A percentile compares a stretch with the other conserved stretches of the same genome.
Conservation (phyloP, 208 protist species). For the Wallacemonas collosoma region DNA sequence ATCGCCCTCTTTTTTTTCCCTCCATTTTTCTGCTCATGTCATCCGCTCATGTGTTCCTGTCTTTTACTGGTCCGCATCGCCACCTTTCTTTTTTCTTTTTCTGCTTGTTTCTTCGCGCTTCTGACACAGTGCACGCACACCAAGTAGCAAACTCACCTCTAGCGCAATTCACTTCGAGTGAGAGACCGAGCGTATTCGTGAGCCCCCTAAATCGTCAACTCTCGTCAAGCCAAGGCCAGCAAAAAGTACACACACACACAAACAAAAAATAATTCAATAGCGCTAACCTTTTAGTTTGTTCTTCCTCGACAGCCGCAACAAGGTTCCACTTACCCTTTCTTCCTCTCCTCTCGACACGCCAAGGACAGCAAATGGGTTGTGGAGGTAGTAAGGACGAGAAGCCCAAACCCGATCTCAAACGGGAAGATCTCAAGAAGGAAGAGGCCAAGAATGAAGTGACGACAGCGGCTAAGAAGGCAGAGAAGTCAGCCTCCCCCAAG, state of each 20-base stretch:
- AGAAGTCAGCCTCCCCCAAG: slow-evolving; percentile 18
- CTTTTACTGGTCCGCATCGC: too few species aligned
- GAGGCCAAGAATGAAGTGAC: too few species aligned
- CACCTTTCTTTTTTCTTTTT: neutral
- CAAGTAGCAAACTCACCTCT: neutral
- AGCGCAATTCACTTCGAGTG: neutral
- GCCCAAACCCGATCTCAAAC: slow-evolving; percentile 9
- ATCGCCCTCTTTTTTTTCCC: neutral
- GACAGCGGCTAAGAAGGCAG: slow-evolving; percentile 3
- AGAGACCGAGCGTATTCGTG: too few species aligned
- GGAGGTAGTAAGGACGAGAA: slow-evolving; percentile 35
- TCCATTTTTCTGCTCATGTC: neutral
- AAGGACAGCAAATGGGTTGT: slow-evolving; percentile 36
- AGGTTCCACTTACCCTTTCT: neutral
- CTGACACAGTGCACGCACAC: neutral
- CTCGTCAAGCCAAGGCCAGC: neutral
- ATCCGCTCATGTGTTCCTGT: too few species aligned
- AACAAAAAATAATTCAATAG: neutral
- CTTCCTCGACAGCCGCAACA: neutral
- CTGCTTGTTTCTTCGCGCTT: neutral
- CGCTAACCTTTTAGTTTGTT: neutral
- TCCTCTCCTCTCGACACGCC: neutral
- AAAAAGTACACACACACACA: neutral
- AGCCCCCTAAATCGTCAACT: too few species aligned
- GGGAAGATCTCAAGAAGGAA: slow-evolving; percentile 14